Evolutionary conservation across 306 rosid species (phyloP).

Genomic region (Prunus mume): DNA sequence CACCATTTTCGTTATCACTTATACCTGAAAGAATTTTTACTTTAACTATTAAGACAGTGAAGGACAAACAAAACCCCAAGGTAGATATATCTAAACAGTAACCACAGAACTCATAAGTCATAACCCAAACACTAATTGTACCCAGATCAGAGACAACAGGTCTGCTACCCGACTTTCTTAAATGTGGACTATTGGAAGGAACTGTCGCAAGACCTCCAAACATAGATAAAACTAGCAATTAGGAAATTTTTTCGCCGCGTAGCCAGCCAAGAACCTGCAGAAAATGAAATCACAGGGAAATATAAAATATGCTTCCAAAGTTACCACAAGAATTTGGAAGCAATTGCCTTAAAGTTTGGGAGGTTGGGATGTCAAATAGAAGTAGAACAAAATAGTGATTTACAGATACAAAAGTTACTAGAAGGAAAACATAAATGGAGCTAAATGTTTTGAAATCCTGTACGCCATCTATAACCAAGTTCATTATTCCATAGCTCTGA

Average conservation of each 20-base stretch:
- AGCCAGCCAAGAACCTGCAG: constrained; percentile 33
- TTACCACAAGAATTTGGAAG: neutral
- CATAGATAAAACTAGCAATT: constrained; percentile 63
- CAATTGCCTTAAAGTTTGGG: neutral
- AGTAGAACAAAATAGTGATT: neutral
- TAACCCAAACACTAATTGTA: constrained; percentile 32
- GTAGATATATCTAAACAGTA: neutral
- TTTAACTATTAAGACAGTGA: constrained; percentile 12
- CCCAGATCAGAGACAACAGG: constrained; percentile 77
- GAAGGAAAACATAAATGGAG: neutral
- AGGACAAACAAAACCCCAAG: neutral
- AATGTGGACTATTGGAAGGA: constrained; percentile 82
- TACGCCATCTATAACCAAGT: neutral
- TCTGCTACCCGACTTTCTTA: constrained; percentile 95
- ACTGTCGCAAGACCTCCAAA: constrained; percentile 59
- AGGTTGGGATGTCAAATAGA: neutral
- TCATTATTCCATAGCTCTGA: constrained; percentile 1
- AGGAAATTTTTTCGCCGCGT: constrained; percentile 24
- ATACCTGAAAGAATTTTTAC: constrained; percentile 38
- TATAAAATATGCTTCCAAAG: neutral
- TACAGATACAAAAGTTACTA: neutral
- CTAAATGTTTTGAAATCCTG: neutral
- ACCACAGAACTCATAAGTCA: constrained; percentile 1
- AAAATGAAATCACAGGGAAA: constrained; percentile 22
- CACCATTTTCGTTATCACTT: constrained; percentile 66